phyloP scores from a whole-genome alignment of 352 stramenopile genomes.

The Globisporangium iwayamae region DNA sequence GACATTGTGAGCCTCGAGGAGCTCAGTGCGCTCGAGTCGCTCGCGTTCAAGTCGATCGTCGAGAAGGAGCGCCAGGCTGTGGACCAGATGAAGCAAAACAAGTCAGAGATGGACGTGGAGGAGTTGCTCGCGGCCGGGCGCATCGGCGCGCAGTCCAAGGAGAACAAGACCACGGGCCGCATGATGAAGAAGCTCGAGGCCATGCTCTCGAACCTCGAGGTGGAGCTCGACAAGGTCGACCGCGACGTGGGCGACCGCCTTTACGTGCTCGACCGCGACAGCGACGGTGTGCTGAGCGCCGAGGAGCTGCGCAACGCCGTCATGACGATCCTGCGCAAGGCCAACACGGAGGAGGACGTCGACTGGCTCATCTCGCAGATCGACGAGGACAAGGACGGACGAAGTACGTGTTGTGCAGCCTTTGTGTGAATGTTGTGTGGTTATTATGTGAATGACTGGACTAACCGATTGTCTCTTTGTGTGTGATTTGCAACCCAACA shows the following conservation, averaged over 20 bases:
- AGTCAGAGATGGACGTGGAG: constrained; percentile 88
- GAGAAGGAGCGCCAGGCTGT: constrained; percentile 84
- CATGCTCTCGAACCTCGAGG: constrained; percentile 94
- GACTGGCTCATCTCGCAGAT: constrained; percentile 93
- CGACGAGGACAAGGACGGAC: constrained; percentile 89
- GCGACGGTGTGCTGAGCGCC: constrained; percentile 92
- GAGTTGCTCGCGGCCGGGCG: constrained; percentile 70
- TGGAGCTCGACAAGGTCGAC: constrained; percentile 94
- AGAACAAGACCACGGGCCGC: constrained; percentile 87
- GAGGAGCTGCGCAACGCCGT: constrained; percentile 95
- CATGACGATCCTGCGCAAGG: constrained; percentile 92
- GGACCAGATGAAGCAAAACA: constrained; percentile 84
- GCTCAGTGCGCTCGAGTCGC: constrained; percentile 74
- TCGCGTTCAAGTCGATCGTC: constrained; percentile 85
- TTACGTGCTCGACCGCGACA: constrained; percentile 97
- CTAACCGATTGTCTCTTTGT: constrained; percentile 15
- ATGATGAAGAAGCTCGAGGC: constrained; percentile 92
- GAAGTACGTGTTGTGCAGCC: constrained; percentile 47
- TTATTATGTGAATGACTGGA: constrained; percentile 2
- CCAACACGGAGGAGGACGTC: constrained; percentile 94
- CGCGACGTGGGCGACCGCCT: constrained; percentile 96
- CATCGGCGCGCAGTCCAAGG: constrained; percentile 70
- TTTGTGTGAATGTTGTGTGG: constrained; percentile 4
- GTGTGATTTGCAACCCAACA: constrained; percentile 28
- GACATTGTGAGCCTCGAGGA: constrained; percentile 83